Conservation (phyloP, 768 basidiomycete species). For the Suillus fuscotomentosus region DNA sequence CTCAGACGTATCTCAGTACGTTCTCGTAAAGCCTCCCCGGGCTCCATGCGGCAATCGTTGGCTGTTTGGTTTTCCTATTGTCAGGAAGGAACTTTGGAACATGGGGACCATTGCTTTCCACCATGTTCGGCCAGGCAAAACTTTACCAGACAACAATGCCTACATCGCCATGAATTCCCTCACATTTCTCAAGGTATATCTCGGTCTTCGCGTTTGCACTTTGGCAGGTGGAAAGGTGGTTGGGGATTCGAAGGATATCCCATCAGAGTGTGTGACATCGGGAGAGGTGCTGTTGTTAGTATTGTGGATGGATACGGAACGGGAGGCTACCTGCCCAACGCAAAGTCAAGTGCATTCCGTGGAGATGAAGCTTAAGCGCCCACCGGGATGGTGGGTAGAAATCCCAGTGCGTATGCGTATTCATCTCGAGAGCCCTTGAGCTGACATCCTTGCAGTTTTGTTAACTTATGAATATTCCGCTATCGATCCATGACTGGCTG, state of each 20-base stretch:
- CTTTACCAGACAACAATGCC: neutral
- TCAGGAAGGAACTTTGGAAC: neutral
- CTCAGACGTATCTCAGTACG: neutral
- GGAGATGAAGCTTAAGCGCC: neutral
- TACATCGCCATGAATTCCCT: neutral
- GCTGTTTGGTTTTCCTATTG: neutral
- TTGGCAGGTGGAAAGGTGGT: neutral
- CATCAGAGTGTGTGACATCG: neutral
- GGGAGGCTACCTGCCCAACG: neutral
- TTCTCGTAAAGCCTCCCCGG: neutral
- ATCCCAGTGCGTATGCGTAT: neutral
- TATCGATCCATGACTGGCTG: neutral
- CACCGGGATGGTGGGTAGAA: constrained; percentile 2
- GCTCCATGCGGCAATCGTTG: neutral
- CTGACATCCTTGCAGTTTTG: neutral
- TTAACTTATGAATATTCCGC: no score
- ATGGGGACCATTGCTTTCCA: neutral
- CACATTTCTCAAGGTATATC: neutral
- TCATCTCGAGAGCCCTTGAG: neutral
- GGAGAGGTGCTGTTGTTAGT: neutral
- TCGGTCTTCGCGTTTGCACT: neutral
- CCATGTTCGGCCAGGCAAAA: neutral
- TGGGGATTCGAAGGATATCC: neutral
- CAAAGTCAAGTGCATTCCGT: neutral
- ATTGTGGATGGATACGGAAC: neutral